Conservation (phyloP, 2,329 filamentous ascomycete genomes). For the Cladosporium sp. region DNA sequence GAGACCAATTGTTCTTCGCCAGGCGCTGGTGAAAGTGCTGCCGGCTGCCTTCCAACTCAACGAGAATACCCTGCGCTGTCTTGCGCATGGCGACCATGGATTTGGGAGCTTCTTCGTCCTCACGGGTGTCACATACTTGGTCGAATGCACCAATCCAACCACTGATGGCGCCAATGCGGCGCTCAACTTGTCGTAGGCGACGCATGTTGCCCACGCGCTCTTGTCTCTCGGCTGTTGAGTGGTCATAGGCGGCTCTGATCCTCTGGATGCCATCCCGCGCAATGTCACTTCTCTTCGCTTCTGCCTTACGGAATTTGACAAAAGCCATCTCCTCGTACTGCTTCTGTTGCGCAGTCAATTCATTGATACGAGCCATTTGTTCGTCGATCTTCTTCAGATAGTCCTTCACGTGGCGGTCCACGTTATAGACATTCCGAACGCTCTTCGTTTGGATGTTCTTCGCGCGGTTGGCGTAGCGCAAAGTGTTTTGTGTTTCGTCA, state of each 20-base stretch:
- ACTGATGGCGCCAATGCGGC: slow-evolving; percentile 79
- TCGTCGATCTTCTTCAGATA: slow-evolving; percentile 99
- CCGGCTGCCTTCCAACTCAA: slow-evolving; percentile 83
- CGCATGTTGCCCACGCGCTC: slow-evolving; percentile 78
- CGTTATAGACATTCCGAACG: slow-evolving; percentile 98
- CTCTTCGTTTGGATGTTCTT: slow-evolving; percentile 99
- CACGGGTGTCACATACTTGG: slow-evolving; percentile 66
- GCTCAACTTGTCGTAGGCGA: slow-evolving; percentile 75
- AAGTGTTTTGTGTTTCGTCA: slow-evolving; percentile 95
- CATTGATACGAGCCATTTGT: slow-evolving; percentile 94
- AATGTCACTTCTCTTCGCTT: slow-evolving; percentile 74
- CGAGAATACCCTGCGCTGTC: slow-evolving; percentile 79
- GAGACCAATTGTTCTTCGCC: slow-evolving; percentile 79
- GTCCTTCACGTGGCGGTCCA: slow-evolving; percentile 98
- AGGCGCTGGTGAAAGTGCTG: slow-evolving; percentile 86
- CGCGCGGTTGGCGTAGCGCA: slow-evolving; percentile 93
- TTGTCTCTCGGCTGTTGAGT: slow-evolving; percentile 70
- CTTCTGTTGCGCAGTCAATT: slow-evolving; percentile 88
- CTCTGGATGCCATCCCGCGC: slow-evolving; percentile 74
- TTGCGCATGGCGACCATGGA: slow-evolving; percentile 75
- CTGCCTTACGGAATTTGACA: slow-evolving; percentile 84
- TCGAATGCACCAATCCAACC: slow-evolving; percentile 94
- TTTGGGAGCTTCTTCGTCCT: slow-evolving; percentile 63
- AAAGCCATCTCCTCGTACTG: slow-evolving; percentile 79
- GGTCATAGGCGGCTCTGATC: slow-evolving; percentile 77